These are phyloP conservation scores for Globisporangium yorkense DNA, from an alignment of 352 stramenopile genomes.

Conservation along the genomic window DNA sequence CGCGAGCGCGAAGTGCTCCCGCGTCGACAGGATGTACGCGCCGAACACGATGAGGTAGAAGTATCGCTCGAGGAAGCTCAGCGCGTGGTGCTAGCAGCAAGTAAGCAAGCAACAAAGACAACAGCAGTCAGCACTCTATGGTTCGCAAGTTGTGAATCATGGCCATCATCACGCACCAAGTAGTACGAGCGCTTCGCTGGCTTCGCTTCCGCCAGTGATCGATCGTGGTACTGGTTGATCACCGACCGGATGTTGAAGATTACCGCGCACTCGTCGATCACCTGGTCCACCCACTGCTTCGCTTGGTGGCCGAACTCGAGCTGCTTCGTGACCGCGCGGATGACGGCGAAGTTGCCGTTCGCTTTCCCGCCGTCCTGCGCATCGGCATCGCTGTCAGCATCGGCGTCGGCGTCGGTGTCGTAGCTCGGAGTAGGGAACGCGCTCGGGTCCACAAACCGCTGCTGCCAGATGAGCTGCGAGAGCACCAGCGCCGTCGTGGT, in stretches of 20 bases:
- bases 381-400: constrained; percentile 6
- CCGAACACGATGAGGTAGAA: constrained; percentile 88
- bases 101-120: constrained; percentile 1
- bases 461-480: constrained; percentile 57
- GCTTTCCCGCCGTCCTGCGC: constrained; percentile 3
- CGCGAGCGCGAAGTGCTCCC: constrained; percentile 8
- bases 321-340: constrained; percentile 54
- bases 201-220: constrained; percentile 71
- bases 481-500: constrained; percentile 79
- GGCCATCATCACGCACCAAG: constrained; percentile 20
- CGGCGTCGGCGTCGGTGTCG: not conserved
- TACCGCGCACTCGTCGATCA: constrained; percentile 59
- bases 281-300: constrained; percentile 70
- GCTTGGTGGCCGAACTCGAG: constrained; percentile 43
- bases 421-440: not conserved
- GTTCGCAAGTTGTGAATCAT: not conserved
- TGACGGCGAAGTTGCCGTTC: constrained; percentile 62
- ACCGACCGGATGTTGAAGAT: constrained; percentile 80
- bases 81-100: constrained; percentile 53
- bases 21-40: constrained; percentile 57
- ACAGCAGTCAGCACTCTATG: not conserved
- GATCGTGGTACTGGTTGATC: constrained; percentile 74
- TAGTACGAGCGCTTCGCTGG: constrained; percentile 77
- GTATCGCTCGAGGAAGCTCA: constrained; percentile 84
- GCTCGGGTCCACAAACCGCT: constrained; percentile 17